Evolutionary conservation across 805 yeast genomes (phyloP), one percentile per base, ranked within the genome.

Genomic region (Candida nitratophila): DNA sequence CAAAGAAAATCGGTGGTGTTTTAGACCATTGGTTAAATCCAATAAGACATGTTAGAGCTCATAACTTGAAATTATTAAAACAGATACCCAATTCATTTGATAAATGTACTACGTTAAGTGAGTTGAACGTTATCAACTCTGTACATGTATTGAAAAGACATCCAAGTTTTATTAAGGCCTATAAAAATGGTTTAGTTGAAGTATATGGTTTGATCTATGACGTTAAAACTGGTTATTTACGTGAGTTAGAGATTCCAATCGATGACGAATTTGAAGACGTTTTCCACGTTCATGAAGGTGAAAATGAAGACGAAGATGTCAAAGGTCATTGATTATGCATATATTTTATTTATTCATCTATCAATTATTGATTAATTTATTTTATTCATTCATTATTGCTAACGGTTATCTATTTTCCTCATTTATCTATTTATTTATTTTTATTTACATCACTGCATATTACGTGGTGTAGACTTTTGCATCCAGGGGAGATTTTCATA

Each of bases 191-290:
- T 11, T 77, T 80, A 14, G 71, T 90, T 32, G 83, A 85, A 59
- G 81, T 90, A 37, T 80, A 86, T 73, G 96, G 96, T 0, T 63
- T 89, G 56, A 74, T 90, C 41, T 90, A 88, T 66, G 88, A 89
- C 58, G 95, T 88, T 21, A 80, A 75, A 31, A 74, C 85, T 15
- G 97, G 96, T 21, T 69, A 72, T 27, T 67, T 88, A 44, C 54
- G 52, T 30, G 64, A 64, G 45, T 44, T 65, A 16, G 65, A 63
- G 31, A 47, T 62, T 4, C 53, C 55, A 8, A 47, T 49, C 22
- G 55, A 49, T 34, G 41, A 48, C 26, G 52, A 48, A 39, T 44
- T 45, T 30, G 50, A 44, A 22, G 40, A 43, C 15, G 47, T 46
- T 38, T 50, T 50, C 43, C 50, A 44, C 24, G 47, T 47, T n/a